Base-by-base conservation (phyloP, 768 basidiomycete species). In the Kwoniella mangroviensis region DNA sequence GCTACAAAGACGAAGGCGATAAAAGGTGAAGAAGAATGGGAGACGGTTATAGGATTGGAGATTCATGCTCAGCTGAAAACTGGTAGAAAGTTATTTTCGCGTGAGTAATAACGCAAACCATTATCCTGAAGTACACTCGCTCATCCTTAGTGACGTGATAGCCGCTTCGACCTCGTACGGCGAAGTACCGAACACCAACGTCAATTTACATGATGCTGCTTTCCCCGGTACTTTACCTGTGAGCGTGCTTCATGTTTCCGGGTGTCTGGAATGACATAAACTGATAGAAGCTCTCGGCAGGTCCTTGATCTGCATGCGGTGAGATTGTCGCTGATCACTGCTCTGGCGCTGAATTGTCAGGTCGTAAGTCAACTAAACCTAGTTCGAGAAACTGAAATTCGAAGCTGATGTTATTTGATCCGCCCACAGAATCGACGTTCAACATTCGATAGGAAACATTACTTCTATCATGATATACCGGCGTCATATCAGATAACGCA, bases 401-500 rank as follows among this genome's bases (percentile, higher is more conserved):
- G 34, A 34, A 34, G 34, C 34, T 34, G 34, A 34, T 71, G 71
- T 45, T 58, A 83, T 87, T 42, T 85, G 89, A 13, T 73, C 51
- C 10, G 17, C 15, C 34, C 34, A 86, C 4, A 96, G 61, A 92
- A 92, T 72, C 73, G 74, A 0, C 86, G 87, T 21, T 96, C 93
- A 0, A 87, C 92, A 0, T 98, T 98, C 76, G 97, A 98, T 83
- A 86, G 97, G 73, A 99, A 99, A 81, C 97, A 98, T 81, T 99
- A 99, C 81, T 98, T 98, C 83, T 98, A 99, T 79, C 88, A 92
- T 4, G 97, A 98, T 82, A 87, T 97, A 43, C 94, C 97, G 0
- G 87, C 91, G 4, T 96, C 96, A 0, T 98, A 94, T 83, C 97
- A 99, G 84, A 96, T 99, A 71, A 99, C 95, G 0, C 95, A 98